These are phyloP conservation scores for Aspergillus intermedius DNA, from an alignment of 2,329 filamentous ascomycete genomes.

Conservation along the genomic window DNA sequence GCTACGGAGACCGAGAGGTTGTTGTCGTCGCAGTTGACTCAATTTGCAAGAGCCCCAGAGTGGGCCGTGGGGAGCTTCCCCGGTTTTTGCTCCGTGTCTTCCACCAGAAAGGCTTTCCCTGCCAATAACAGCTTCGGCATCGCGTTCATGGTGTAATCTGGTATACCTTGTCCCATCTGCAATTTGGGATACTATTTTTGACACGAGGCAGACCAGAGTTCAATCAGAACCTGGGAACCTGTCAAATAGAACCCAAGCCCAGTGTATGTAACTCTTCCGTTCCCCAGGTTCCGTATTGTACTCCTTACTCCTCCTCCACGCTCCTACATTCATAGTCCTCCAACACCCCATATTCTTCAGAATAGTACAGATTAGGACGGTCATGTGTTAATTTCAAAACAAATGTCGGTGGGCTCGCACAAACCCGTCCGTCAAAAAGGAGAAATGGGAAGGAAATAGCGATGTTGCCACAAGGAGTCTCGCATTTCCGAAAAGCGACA, in stretches of 20 bases:
- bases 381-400: background rate
- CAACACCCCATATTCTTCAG: background rate
- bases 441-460: background rate
- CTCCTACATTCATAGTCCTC: background rate
- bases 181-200: background rate
- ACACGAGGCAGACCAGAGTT: background rate
- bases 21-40: background rate
- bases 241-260: background rate
- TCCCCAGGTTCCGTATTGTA: background rate
- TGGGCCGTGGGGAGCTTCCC: background rate
- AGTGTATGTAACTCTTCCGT: background rate
- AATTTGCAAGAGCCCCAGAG: background rate
- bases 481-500: conserved; percentile 1
- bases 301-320: background rate
- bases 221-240: too few relatives aligned
- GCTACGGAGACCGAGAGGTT: background rate
- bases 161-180: background rate
- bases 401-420: background rate
- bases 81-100: background rate
- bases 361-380: background rate
- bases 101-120: background rate
- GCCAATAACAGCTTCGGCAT: conserved; percentile 2
- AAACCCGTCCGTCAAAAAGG: background rate
- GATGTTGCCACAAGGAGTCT: background rate
- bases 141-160: conserved; percentile 1